Conservation (phyloP, 768 basidiomycete genomes). For the Mycena sanguinolenta region DNA sequence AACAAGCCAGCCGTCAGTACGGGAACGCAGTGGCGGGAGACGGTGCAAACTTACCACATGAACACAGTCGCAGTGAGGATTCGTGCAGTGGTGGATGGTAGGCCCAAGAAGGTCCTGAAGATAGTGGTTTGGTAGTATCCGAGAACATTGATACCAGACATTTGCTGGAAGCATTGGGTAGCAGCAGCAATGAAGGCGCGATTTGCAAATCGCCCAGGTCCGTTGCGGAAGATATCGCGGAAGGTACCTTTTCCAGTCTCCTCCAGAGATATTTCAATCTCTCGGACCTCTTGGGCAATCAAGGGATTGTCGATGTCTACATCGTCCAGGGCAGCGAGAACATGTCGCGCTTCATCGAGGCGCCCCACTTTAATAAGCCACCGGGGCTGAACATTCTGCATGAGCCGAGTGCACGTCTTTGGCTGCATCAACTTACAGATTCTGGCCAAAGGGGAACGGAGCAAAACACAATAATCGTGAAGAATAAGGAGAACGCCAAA, state of each 20-base stretch:
- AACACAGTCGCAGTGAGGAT: constrained; percentile 35
- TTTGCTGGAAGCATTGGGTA: constrained; percentile 37
- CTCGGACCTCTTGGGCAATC: constrained; percentile 31
- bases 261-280: constrained; percentile 32
- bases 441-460: constrained; percentile 36
- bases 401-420: background rate
- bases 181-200: constrained; percentile 36
- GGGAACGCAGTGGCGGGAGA: background rate
- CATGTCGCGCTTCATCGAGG: constrained; percentile 38
- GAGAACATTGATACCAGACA: constrained; percentile 37
- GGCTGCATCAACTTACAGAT: constrained; percentile 21
- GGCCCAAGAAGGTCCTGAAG: constrained; percentile 30
- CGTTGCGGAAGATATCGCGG: constrained; percentile 37
- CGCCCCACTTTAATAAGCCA: constrained; percentile 41
- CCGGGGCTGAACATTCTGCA: constrained; percentile 30
- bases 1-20: too few species aligned
- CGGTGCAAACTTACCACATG: constrained; percentile 19
- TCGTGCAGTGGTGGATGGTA: constrained; percentile 28
- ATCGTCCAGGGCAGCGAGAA: constrained; percentile 36
- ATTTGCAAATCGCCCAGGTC: constrained; percentile 33
- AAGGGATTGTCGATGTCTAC: constrained; percentile 18
- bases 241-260: constrained; percentile 37
- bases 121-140: constrained; percentile 37
- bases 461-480: constrained; percentile 31
- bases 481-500: constrained; percentile 32